These are phyloP conservation scores for Lipomyces japonicus DNA, from an alignment of 805 yeast genomes.

Conservation along the genomic window DNA sequence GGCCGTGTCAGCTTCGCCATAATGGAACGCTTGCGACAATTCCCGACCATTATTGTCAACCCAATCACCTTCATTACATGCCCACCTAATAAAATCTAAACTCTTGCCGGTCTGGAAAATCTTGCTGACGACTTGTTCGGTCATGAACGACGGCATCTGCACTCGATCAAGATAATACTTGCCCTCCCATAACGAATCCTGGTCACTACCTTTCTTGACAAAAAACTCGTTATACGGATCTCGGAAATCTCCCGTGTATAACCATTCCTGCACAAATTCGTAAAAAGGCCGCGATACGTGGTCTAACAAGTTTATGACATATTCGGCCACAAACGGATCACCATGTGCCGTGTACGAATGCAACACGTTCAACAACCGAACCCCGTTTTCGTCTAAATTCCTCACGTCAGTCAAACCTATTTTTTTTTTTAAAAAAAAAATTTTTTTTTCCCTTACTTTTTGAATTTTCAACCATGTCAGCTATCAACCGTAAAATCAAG, in stretches of 20 bases:
- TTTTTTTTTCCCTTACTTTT: slow-evolving; percentile 18
- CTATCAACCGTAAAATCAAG: slow-evolving; percentile 55
- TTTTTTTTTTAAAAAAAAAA: neutral
- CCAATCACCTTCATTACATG: slow-evolving; percentile 71
- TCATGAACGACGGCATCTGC: slow-evolving; percentile 43
- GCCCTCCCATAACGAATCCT: slow-evolving; percentile 27
- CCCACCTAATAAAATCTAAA: slow-evolving; percentile 55
- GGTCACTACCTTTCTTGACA: slow-evolving; percentile 35
- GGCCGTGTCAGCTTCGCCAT: slow-evolving; percentile 27
- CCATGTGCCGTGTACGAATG: slow-evolving; percentile 57
- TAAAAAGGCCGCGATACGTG: slow-evolving; percentile 57
- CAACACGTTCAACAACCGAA: slow-evolving; percentile 53
- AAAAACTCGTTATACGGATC: slow-evolving; percentile 63
- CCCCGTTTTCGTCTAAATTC: slow-evolving; percentile 39
- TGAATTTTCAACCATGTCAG: slow-evolving; percentile 42
- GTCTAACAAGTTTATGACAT: slow-evolving; percentile 46
- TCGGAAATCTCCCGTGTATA: slow-evolving; percentile 58
- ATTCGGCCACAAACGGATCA: slow-evolving; percentile 48
- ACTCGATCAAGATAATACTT: slow-evolving; percentile 29
- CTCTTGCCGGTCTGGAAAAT: slow-evolving; percentile 61
- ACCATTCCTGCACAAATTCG: slow-evolving; percentile 61
- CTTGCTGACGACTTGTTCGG: slow-evolving; percentile 31
- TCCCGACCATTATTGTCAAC: slow-evolving; percentile 30
- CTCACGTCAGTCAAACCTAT: neutral
- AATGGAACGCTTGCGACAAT: slow-evolving; percentile 11